Percentiles rank a stretch among this genome's conserved stretches.
Conservation (phyloP, 2,329 filamentous ascomycete species). For the Trichoderma guizhouense region DNA sequence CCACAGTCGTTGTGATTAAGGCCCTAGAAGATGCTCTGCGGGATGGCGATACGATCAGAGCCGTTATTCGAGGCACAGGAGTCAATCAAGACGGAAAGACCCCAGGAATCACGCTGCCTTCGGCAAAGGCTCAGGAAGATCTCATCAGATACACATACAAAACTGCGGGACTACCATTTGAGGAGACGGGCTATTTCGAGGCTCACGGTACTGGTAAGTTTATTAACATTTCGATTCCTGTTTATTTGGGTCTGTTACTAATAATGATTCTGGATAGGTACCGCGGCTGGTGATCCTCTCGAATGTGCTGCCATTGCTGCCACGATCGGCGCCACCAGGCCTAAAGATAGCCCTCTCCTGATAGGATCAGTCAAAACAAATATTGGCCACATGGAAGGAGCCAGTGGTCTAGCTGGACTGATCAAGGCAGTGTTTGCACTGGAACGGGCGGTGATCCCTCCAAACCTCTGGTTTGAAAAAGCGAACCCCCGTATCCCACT, state of each 20-base stretch:
- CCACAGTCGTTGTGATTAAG: neutral
- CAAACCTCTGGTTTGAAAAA: neutral
- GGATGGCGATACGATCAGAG: no score
- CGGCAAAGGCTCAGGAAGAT: neutral
- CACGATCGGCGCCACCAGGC: neutral
- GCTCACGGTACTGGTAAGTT: neutral
- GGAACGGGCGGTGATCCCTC: neutral
- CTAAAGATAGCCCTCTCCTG: neutral
- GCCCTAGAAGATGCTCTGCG: no score
- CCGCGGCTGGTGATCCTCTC: no score
- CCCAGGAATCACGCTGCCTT: no score
- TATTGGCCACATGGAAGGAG: neutral
- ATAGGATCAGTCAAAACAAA: neutral
- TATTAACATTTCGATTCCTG: no score
- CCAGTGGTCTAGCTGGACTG: neutral
- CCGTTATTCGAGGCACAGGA: no score
- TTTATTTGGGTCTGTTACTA: no score
- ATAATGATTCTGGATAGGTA: no score
- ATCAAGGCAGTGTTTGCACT: neutral
- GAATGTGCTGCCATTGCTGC: neutral
- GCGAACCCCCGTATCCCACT: neutral
- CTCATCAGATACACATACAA: slow-evolving; percentile 3
- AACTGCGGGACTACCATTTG: neutral
- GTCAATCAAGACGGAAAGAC: no score
- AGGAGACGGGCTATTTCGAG: neutral